Percentiles rank a stretch among this genome's conserved stretches.
These are phyloP conservation scores for Pleurotus platypus DNA, from an alignment of 768 basidiomycete genomes.

Conservation along the genomic window DNA sequence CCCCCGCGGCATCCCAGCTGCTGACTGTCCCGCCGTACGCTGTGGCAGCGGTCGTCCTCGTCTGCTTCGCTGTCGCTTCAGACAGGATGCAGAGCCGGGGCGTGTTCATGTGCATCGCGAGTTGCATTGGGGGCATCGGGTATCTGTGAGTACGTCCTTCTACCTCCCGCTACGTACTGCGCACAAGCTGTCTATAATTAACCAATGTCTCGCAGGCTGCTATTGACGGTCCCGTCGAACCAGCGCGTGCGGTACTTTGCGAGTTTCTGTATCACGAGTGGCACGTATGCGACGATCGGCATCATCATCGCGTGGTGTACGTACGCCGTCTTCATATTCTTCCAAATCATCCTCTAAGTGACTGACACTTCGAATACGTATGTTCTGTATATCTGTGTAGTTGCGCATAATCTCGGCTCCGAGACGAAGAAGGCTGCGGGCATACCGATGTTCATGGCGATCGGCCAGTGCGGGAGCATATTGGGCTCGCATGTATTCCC, in stretches of 20 bases:
- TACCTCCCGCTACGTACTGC: too few relatives aligned
- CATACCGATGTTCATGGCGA: slow-evolving; percentile 76
- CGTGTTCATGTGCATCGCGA: slow-evolving; percentile 40
- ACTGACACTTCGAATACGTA: not conserved
- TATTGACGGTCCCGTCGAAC: slow-evolving; percentile 52
- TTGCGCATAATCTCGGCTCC: slow-evolving; percentile 72
- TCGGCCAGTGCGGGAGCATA: slow-evolving; percentile 74
- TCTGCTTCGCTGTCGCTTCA: slow-evolving; percentile 55
- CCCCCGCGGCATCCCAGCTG: slow-evolving; percentile 62
- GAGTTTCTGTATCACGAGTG: slow-evolving; percentile 71
- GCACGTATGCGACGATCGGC: slow-evolving; percentile 76
- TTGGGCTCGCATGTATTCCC: slow-evolving; percentile 78
- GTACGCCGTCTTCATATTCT: slow-evolving; percentile 18
- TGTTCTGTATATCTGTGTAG: slow-evolving; percentile 23
- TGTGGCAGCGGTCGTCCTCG: slow-evolving; percentile 61
- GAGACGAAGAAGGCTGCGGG: slow-evolving; percentile 77
- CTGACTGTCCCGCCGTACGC: slow-evolving; percentile 83
- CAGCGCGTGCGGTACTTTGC: slow-evolving; percentile 72
- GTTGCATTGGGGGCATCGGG: slow-evolving; percentile 49
- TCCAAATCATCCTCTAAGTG: not conserved
- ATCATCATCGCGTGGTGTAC: slow-evolving; percentile 76
- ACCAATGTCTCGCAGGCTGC: slow-evolving; percentile 32
- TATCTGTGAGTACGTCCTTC: slow-evolving; percentile 39
- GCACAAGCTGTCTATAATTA: too few relatives aligned
- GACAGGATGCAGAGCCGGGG: slow-evolving; percentile 65